Base-by-base conservation (phyloP, 148 eudicot genomes). In the Drosera capensis region DNA sequence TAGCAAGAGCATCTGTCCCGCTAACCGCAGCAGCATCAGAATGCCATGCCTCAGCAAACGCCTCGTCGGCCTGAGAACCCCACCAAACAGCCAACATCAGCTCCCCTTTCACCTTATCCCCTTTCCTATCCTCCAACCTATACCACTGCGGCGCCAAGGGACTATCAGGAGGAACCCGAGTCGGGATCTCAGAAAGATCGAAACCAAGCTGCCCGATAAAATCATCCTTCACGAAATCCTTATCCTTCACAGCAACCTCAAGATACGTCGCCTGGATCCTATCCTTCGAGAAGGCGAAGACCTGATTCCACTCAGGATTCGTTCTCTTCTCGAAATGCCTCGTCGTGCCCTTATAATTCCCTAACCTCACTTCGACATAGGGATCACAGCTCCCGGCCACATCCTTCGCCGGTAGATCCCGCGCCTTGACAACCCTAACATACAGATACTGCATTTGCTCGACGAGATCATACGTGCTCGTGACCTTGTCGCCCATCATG, bases 91-190 rank as follows among this genome's bases (percentile, higher is more conserved):
- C 87, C 46, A 79, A 52, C 87, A 79, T 79, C 30, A 79, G 52
- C 67, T 79, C 87, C 25, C 79, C 87, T 40, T 37, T 79, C 12
- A 49, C 61, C 68, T 79, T 79, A 12, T 69, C 65, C 31, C 65
- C 49, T 31, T 45, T 63, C 59, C 58, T 51, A 34, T 72, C 71
- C 30, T 79, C 87, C 17, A 79, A 67, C 62, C 76, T 72, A 52
- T 79, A 79, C 87, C 87, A 79, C 23, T 79, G 86, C 8, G 86
- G 86, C 2, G 86, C 86, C 57, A 79, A 41, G 20, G 87, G 87
- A 52, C 87, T 79, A 47, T 79, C 87, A 0, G 87, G 87, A 5
- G 82, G 86, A 40, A 79, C 81, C 49, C 86, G 51, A 35, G 67
- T 79, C 0, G 86, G 86, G 26, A 79, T 51, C 68, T 79, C 87